These are phyloP conservation scores for Papiliotrema flavescens DNA, from an alignment of 1,284 basidiomycete species.

Conservation along the genomic window DNA sequence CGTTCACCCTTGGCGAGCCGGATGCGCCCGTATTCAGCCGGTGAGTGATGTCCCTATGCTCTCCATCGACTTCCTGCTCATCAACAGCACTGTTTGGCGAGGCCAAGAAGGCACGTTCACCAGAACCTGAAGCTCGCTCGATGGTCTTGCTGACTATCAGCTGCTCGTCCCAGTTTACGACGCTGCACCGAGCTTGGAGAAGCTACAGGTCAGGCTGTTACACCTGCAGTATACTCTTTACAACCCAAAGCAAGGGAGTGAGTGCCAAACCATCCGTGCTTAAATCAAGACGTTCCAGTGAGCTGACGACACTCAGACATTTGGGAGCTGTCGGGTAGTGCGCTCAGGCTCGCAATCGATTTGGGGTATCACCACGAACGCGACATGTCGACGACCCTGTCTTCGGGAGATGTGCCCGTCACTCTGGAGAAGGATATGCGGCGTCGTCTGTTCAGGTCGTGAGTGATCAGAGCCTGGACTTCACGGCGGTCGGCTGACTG, in stretches of 20 bases:
- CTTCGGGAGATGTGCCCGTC: background rate
- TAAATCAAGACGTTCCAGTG: too few relatives aligned
- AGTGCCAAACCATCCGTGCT: too few relatives aligned
- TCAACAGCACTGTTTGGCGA: background rate
- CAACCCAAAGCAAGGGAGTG: background rate
- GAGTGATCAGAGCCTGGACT: background rate
- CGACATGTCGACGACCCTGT: too few relatives aligned
- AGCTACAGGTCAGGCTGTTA: background rate
- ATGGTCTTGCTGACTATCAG: background rate
- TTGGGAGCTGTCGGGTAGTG: background rate
- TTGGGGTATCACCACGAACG: background rate
- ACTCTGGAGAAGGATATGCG: background rate
- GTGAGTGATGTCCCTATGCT: too few relatives aligned
- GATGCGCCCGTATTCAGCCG: background rate
- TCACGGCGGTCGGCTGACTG: too few relatives aligned
- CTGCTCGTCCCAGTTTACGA: background rate
- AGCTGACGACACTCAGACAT: background rate
- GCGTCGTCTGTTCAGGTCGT: slow-evolving; percentile 1
- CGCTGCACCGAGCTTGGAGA: background rate
- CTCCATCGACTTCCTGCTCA: background rate
- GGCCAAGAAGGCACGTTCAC: background rate
- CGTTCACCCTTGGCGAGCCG: background rate
- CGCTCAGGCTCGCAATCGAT: background rate
- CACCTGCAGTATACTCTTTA: background rate
- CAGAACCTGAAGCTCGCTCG: too few relatives aligned